A percentile compares a stretch with the other conserved stretches of the same genome.
Evolutionary conservation across 1,139 yeast genomes (phyloP).

Genomic region (Candida dubliniensis): DNA sequence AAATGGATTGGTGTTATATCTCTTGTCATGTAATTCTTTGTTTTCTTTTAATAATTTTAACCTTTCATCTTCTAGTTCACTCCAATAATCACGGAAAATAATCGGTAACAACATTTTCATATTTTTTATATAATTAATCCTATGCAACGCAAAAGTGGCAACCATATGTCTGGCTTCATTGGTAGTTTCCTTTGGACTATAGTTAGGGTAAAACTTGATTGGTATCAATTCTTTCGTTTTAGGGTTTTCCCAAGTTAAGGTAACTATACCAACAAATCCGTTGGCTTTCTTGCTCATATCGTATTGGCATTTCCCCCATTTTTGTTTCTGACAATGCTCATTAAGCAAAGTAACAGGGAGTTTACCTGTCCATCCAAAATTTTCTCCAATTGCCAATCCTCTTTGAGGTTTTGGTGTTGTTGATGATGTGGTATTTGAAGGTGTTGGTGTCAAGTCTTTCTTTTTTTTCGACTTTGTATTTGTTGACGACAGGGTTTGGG

Average conservation of each 20-base stretch:
- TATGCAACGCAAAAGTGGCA: constrained; percentile 82
- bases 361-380: constrained; percentile 87
- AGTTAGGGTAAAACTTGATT: constrained; percentile 65
- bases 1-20: constrained; percentile 75
- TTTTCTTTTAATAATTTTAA: constrained; percentile 44
- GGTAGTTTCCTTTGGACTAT: constrained; percentile 72
- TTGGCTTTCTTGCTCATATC: constrained; percentile 57
- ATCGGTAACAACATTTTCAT: constrained; percentile 85
- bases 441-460: constrained; percentile 2
- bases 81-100: constrained; percentile 79
- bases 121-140: constrained; percentile 79
- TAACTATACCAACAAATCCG: constrained; percentile 62
- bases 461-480: constrained; percentile 7
- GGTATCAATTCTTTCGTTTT: constrained; percentile 68
- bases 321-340: constrained; percentile 84
- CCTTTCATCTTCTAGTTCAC: constrained; percentile 61
- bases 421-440: not conserved
- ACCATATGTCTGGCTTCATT: constrained; percentile 88
- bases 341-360: constrained; percentile 82
- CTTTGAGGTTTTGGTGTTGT: constrained; percentile 34
- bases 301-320: constrained; percentile 85
- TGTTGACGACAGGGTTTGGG: not conserved
- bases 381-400: constrained; percentile 47
- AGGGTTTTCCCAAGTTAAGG: constrained; percentile 73
- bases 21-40: constrained; percentile 45